Evolutionary conservation across 805 yeast species (phyloP).

Genomic region (Saccharomycopsis sp.): DNA sequence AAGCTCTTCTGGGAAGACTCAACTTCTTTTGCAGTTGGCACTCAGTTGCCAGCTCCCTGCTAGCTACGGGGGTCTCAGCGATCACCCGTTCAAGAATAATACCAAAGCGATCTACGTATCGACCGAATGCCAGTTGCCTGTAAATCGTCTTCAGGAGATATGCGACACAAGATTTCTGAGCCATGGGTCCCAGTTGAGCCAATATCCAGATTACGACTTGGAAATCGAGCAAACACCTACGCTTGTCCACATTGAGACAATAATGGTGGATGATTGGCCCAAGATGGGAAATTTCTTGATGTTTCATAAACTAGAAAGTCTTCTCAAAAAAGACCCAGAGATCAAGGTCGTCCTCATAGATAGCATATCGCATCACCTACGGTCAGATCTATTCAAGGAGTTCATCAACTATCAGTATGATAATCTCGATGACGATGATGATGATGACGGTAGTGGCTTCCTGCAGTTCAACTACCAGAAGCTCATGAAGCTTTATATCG

Average conservation of each 20-base stretch:
- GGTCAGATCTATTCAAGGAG: constrained; percentile 45
- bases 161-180: constrained; percentile 31
- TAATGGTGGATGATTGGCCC: constrained; percentile 15
- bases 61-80: constrained; percentile 41
- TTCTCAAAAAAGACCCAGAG: constrained; percentile 34
- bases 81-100: background rate
- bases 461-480: background rate
- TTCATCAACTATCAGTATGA: background rate
- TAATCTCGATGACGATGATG: constrained; percentile 30
- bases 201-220: constrained; percentile 44
- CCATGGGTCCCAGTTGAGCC: constrained; percentile 24
- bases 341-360: constrained; percentile 64
- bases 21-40: constrained; percentile 61
- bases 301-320: constrained; percentile 55
- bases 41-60: constrained; percentile 48
- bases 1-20: constrained; percentile 83
- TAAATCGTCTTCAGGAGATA: constrained; percentile 53
- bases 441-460: constrained; percentile 30
- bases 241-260: constrained; percentile 11
- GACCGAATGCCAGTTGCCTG: constrained; percentile 71
- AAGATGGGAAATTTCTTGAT: constrained; percentile 51
- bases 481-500: constrained; percentile 35
- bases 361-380: constrained; percentile 74
- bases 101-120: constrained; percentile 59
- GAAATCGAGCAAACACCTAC: constrained; percentile 43